These are phyloP conservation scores for Rhodotorula taiwanensis DNA, from an alignment of 768 basidiomycete genomes.

Conservation along the genomic window DNA sequence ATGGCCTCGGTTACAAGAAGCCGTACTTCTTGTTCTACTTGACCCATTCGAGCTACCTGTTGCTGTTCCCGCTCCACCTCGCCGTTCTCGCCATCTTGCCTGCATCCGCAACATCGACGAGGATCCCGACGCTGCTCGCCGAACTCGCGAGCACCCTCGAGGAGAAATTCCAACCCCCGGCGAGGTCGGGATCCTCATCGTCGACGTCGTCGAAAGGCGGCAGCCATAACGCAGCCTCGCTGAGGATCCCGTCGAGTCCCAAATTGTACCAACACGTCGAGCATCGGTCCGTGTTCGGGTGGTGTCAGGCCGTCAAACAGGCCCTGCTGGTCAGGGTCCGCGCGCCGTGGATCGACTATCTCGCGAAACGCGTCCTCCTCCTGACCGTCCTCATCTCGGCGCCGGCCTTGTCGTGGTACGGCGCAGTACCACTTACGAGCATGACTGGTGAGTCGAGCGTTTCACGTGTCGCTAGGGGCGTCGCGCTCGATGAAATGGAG, in stretches of 20 bases:
- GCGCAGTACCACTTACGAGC: slow-evolving; percentile 29
- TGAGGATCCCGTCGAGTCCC: too few relatives aligned
- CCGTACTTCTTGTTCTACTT: slow-evolving; percentile 73
- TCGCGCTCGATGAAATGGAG: slow-evolving; percentile 14
- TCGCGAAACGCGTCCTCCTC: slow-evolving; percentile 31
- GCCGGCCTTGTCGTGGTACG: slow-evolving; percentile 42
- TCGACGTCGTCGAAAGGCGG: too few relatives aligned
- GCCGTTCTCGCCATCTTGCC: slow-evolving; percentile 41
- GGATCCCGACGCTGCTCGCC: slow-evolving; percentile 50
- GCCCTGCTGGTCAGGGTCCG: neutral
- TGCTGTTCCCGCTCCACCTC: neutral
- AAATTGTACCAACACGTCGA: too few relatives aligned
- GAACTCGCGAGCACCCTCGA: slow-evolving; percentile 40
- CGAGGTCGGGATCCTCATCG: too few relatives aligned
- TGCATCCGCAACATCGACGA: slow-evolving; percentile 52
- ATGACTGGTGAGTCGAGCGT: slow-evolving; percentile 75
- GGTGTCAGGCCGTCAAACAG: neutral
- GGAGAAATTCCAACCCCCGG: too few relatives aligned
- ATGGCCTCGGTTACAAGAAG: slow-evolving; percentile 66
- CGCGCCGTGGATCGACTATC: slow-evolving; percentile 8
- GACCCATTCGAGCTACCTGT: slow-evolving; percentile 58
- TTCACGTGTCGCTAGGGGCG: slow-evolving; percentile 45
- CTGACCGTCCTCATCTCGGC: slow-evolving; percentile 59
- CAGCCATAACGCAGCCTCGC: too few relatives aligned
- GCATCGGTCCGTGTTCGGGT: too few relatives aligned